Conservation (phyloP, 176 grass and related monocot species). For the Zoysia pacifica region DNA sequence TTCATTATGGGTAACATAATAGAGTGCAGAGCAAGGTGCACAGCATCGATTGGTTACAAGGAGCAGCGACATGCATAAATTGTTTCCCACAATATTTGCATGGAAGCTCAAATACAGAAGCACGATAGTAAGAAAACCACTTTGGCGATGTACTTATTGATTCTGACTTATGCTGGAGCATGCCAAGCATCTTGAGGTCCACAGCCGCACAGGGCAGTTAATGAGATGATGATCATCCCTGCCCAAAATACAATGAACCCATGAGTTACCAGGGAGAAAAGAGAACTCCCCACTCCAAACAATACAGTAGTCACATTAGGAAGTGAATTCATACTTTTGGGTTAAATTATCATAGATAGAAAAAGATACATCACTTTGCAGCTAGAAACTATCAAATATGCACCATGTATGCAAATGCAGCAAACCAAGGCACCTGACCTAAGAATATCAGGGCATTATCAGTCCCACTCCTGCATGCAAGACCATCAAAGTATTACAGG, state of each 20-base stretch:
- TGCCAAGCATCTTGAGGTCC: background rate
- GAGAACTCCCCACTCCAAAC: background rate
- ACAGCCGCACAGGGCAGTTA: background rate
- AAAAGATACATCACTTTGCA: background rate
- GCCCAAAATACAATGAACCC: background rate
- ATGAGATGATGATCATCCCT: conserved; percentile 35
- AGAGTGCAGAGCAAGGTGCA: background rate
- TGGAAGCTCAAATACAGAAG: conserved; percentile 26
- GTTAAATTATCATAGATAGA: too few species aligned
- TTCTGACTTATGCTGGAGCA: conserved; percentile 7
- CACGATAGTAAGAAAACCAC: background rate
- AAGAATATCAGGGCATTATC: too few species aligned
- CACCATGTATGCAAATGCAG: background rate
- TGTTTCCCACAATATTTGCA: conserved; percentile 9
- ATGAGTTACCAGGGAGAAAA: background rate
- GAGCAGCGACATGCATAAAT: background rate
- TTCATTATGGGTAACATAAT: background rate
- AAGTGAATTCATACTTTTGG: background rate
- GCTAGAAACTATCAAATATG: background rate
- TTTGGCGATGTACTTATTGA: conserved; percentile 38
- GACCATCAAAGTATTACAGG: background rate
- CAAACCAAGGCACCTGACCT: background rate
- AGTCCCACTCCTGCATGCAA: background rate
- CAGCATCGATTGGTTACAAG: background rate
- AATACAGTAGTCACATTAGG: background rate